A percentile compares a stretch with the other conserved stretches of the same genome.
Evolutionary conservation across 73 alveolate species (phyloP).

Genomic region (Paramecium tetraurelia): DNA sequence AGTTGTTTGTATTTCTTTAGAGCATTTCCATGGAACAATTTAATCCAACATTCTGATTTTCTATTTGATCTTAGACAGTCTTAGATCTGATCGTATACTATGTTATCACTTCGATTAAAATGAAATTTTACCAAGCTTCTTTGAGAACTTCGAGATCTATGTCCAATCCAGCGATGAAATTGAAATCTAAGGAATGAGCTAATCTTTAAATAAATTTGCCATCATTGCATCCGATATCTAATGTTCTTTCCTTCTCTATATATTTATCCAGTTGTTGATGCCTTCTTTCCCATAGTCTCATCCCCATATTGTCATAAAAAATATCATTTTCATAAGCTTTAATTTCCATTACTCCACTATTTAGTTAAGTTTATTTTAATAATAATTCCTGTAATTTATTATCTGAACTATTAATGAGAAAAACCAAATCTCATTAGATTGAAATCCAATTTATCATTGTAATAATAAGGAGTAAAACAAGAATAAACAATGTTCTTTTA

Average conservation of each 20-base stretch:
- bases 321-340: background rate
- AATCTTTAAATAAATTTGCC: constrained; percentile 2
- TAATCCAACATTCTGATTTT: background rate
- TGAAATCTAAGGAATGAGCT: constrained; percentile 23
- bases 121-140: background rate
- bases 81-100: background rate
- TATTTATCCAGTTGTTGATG: constrained; percentile 8
- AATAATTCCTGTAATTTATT: background rate
- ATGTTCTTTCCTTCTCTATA: background rate
- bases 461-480: background rate
- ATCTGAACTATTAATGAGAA: background rate
- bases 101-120: background rate
- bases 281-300: constrained; percentile 38
- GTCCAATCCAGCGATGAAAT: constrained; percentile 23
- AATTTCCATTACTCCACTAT: background rate
- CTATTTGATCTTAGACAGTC: constrained; percentile 1
- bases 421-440: background rate
- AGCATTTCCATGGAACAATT: constrained; percentile 8
- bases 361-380: background rate
- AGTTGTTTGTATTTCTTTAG: background rate
- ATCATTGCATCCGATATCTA: constrained; percentile 48
- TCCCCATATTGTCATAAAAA: background rate
- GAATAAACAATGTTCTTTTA: too few relatives aligned
- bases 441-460: background rate
- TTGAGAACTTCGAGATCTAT: background rate